These are phyloP conservation scores for Neopestalotiopsis rosae DNA, from an alignment of 2,329 filamentous ascomycete species.

Conservation along the genomic window DNA sequence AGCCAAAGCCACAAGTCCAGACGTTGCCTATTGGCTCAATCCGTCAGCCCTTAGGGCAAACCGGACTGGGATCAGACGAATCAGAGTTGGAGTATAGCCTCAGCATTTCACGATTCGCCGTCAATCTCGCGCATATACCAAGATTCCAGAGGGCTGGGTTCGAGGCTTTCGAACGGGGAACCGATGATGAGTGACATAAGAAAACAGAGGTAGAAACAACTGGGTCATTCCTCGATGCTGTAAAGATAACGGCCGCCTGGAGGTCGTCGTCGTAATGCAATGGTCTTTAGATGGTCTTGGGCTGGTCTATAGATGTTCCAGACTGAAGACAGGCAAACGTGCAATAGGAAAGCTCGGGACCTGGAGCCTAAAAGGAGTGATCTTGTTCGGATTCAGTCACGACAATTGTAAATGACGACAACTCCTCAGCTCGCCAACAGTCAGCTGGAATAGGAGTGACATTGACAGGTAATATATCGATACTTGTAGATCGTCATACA, in stretches of 20 bases:
- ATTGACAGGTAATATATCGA: neutral
- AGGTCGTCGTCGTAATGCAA: neutral
- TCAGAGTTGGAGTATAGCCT: constrained; percentile 7
- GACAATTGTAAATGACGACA: neutral
- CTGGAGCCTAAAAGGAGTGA: neutral
- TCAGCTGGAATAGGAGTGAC: neutral
- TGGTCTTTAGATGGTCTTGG: neutral
- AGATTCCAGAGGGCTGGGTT: neutral
- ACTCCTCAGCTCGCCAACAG: neutral
- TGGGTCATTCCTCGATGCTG: neutral
- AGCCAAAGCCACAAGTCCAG: constrained; percentile 24
- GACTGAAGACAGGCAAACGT: neutral
- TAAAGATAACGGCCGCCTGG: neutral
- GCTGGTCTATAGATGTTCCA: neutral
- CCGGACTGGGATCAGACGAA: neutral
- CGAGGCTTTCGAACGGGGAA: neutral
- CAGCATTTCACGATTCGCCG: neutral
- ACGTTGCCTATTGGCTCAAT: constrained; percentile 13
- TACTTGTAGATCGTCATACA: constrained; percentile 4
- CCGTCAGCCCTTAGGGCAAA: constrained; percentile 17
- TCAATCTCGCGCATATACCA: neutral
- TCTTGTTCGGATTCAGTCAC: neutral
- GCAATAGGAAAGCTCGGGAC: neutral
- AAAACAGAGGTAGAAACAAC: neutral
- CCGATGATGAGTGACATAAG: neutral